Conservation (phyloP, 2,329 filamentous ascomycete species). For the Stagonosporopsis chrysanthemi region DNA sequence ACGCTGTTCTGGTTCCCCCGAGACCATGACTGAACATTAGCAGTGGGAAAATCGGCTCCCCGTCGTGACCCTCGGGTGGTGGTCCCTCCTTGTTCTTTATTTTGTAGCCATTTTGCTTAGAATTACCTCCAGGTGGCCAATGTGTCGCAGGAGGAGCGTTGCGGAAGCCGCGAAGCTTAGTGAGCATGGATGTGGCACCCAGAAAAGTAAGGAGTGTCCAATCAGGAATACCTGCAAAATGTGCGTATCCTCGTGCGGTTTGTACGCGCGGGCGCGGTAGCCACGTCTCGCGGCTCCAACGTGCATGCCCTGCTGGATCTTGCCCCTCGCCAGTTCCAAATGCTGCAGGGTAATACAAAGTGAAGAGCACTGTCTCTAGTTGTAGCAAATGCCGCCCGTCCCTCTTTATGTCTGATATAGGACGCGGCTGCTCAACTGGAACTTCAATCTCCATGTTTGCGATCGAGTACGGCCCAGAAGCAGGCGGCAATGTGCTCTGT, state of each 20-base stretch:
- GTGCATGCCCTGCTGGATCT: slow-evolving; percentile 51
- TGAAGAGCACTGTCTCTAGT: slow-evolving; percentile 68
- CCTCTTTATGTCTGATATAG: slow-evolving; percentile 61
- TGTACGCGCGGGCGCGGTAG: slow-evolving; percentile 64
- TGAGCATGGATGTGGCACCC: slow-evolving; percentile 66
- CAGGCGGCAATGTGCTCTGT: slow-evolving; percentile 56
- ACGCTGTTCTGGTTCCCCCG: slow-evolving; percentile 68
- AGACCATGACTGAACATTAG: slow-evolving; percentile 73
- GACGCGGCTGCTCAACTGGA: slow-evolving; percentile 56
- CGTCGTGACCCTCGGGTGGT: slow-evolving; percentile 43
- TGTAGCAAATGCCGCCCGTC: slow-evolving; percentile 58
- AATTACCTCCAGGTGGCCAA: slow-evolving; percentile 58
- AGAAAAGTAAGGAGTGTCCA: slow-evolving; percentile 61
- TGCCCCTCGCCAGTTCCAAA: slow-evolving; percentile 51
- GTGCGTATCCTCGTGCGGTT: slow-evolving; percentile 68
- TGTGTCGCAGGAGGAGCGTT: slow-evolving; percentile 66
- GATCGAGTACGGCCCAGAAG: slow-evolving; percentile 61
- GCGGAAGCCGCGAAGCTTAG: slow-evolving; percentile 69
- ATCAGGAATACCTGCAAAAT: slow-evolving; percentile 62
- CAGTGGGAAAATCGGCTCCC: slow-evolving; percentile 63
- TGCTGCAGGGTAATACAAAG: slow-evolving; percentile 70
- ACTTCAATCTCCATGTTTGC: slow-evolving; percentile 63
- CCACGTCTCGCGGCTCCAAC: slow-evolving; percentile 66
- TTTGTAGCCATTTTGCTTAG: slow-evolving; percentile 48
- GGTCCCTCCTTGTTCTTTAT: slow-evolving; percentile 53